Evolutionary conservation across 139 green algal species (phyloP), one percentile per base, ranked within the genome.

Genomic region (Tetradesmus lagerheimii): DNA sequence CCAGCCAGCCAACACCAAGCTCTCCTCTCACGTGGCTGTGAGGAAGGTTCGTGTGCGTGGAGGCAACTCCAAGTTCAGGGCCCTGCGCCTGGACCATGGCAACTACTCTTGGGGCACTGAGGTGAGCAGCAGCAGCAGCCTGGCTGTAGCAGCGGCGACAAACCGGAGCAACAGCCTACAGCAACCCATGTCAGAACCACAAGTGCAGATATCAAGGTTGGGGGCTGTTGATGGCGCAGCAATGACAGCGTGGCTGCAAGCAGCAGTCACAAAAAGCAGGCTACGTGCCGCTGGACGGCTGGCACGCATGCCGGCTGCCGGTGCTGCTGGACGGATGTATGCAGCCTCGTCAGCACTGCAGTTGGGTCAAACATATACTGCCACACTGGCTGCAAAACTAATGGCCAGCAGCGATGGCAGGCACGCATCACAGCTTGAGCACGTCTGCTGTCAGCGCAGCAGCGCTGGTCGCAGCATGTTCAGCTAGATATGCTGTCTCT

Each of bases 61-160:
- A 74, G 98, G 98, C 83, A 99, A 99, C 97, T 94, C 91, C 90
- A 99, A 99, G 95, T 99, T 99, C 97, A 95, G 98, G 81, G 98
- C 98, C 1, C 95, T 99, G 89, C 97, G 98, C 64, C 95, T 99
- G 85, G 98, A 99, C 95, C 83, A 92, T 80, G 98, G 98, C 92
- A 99, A 99, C 95, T 99, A 97, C 94, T 97, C 97, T 29, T 99
- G 98, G 98, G 92, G 91, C 89, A 90, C 91, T 62, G 94, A 96
- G 93, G 94, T 95, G 82, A 16, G 83, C 29, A 80, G n/a, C 50
- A 89, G 84, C 57, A 89, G 39, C 47, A 81, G 62, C 25, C 57
- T 71, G 57, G 83, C 62, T 71, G 57, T 45, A 62, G 37, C 82
- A 37, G 37, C 35, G 53, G 57, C 35, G 71, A 38, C 71, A 35